These are phyloP conservation scores for Penicillium cinerascens DNA, from an alignment of 495 filamentous ascomycete species.

Conservation along the genomic window DNA sequence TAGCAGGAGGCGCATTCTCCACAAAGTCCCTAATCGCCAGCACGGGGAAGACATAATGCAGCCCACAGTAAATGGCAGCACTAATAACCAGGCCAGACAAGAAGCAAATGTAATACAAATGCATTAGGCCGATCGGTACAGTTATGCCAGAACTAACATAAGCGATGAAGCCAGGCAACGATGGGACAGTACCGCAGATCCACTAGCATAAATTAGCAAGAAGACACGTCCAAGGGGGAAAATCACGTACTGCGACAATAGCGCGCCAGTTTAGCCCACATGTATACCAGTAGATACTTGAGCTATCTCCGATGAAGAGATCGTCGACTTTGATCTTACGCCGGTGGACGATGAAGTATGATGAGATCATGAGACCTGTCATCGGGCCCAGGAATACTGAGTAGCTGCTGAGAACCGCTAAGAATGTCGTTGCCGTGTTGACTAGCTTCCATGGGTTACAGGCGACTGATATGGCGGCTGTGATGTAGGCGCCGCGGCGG, in stretches of 20 bases:
- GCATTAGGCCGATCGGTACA: slow-evolving; percentile 20
- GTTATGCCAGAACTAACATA: slow-evolving; percentile 16
- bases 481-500: slow-evolving; percentile 41
- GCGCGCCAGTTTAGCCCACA: slow-evolving; percentile 33
- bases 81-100: slow-evolving; percentile 19
- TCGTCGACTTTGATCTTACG: slow-evolving; percentile 26
- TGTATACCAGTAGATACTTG: slow-evolving; percentile 25
- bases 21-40: slow-evolving; percentile 14
- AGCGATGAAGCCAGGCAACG: slow-evolving; percentile 24
- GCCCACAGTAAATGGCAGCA: slow-evolving; percentile 14
- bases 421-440: slow-evolving; percentile 46
- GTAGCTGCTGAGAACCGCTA: slow-evolving; percentile 45
- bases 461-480: slow-evolving; percentile 42
- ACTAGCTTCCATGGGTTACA: slow-evolving; percentile 52
- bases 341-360: slow-evolving; percentile 37
- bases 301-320: background rate
- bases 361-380: slow-evolving; percentile 38
- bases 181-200: slow-evolving; percentile 23
- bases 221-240: background rate
- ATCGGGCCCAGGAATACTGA: slow-evolving; percentile 49
- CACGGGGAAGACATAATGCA: slow-evolving; percentile 19
- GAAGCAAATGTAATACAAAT: slow-evolving; percentile 28
- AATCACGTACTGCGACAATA: slow-evolving; percentile 22
- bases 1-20: slow-evolving; percentile 12
- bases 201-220: slow-evolving; percentile 9